Evolutionary conservation across 768 basidiomycete species (phyloP), one percentile per base, ranked within the genome.

Genomic region (Leccinum olivaceopallidum): DNA sequence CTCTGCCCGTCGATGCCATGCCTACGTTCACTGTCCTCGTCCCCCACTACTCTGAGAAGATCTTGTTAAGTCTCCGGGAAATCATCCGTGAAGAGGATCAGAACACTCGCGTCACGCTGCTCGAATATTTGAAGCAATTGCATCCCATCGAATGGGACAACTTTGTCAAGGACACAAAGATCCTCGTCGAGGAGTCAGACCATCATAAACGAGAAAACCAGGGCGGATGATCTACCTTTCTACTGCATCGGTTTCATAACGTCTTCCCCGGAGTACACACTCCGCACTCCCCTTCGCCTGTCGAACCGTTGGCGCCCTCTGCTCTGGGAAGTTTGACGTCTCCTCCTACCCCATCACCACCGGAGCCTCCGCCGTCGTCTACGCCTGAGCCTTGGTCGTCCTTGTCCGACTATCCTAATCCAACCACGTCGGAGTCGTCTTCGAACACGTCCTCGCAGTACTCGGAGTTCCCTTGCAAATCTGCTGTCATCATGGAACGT

Each of bases 71-170:
- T 71, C 83, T 99, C 42, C 86, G 97, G 53, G 97, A 99, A 77
- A 99, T 99, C 68, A 99, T 99, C 64, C 87, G 96, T 59, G 97
- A 99, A 75, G 95, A 98, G 73, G 95, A 98, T 69, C 88, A 90
- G 71, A 96, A 85, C 71, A 98, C 96, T 8, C 93, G 97, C 4
- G 97, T 99, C 59, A 99, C 97, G 9, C 81, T 98, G 24, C 83
- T 99, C 59, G 97, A 99, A 76, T 99, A 99, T 75, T 80, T 98
- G 73, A 99, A 99, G 77, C 97, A 99, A 74, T 81, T 99, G 52
- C 97, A 98, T 73, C 96, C 97, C 20, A 83, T 98, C 60, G 97
- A 99, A 73, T 99, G 97, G 97, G 97, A 98, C 78, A 99, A 99
- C 75, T 99, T 99, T 70, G 97, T 99, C 67, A 95, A 95, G 80